Conservation (phyloP, 768 basidiomycete species). For the Pleurotus salmoneostramineus region DNA sequence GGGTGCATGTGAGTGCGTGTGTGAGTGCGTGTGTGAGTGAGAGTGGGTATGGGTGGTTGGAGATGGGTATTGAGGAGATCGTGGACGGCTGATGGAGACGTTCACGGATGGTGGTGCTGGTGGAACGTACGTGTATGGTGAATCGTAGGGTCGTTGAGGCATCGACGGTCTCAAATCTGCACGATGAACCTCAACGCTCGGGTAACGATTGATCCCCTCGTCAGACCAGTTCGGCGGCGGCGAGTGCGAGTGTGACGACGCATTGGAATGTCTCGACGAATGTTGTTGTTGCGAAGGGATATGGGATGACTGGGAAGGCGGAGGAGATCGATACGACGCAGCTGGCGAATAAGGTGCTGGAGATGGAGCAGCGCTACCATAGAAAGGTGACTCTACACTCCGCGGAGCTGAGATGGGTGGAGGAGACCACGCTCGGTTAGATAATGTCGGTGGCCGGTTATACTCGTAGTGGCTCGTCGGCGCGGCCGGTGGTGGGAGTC, state of each 20-base stretch:
- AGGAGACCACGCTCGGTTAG: not conserved
- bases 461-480: not conserved
- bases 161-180: not conserved
- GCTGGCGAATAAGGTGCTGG: not conserved
- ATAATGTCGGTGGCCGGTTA: not conserved
- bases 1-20: no score
- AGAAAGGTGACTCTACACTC: not conserved
- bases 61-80: not conserved
- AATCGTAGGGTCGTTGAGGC: not conserved
- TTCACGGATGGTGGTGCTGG: not conserved
- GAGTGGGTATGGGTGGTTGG: not conserved
- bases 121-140: not conserved
- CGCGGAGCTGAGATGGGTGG: not conserved
- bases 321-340: conserved; percentile 3
- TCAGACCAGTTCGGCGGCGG: not conserved
- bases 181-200: not conserved
- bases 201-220: not conserved
- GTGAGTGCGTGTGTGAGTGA: no score
- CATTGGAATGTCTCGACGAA: no score
- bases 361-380: not conserved
- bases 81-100: not conserved
- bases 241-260: no score
- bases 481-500: not conserved
- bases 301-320: not conserved
- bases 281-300: no score